Evolutionary conservation across 257 asterid species (phyloP).

Genomic region (Galeopsis tetrahit): DNA sequence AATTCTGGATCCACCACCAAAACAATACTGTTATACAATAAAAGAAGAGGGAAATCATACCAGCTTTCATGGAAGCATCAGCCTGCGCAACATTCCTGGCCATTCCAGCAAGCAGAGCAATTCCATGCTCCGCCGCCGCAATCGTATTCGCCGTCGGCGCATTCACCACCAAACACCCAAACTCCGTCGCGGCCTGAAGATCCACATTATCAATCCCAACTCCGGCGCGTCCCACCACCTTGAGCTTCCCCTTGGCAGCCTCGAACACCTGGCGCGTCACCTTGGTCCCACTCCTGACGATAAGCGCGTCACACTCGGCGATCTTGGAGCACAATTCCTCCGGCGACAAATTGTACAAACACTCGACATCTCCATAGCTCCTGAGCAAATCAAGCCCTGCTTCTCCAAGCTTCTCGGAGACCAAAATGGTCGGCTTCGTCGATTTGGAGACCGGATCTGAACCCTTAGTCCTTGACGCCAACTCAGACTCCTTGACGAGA

Average conservation of each 20-base stretch:
- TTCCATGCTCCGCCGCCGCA: conserved; percentile 96
- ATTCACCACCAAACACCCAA: conserved; percentile 88
- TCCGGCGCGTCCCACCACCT: conserved; percentile 94
- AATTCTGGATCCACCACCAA: conserved; percentile 25
- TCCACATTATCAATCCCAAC: conserved; percentile 96
- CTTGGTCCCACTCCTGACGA: conserved; percentile 91
- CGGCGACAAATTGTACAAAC: conserved; percentile 64
- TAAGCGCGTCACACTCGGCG: conserved; percentile 71
- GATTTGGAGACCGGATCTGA: conserved; percentile 36
- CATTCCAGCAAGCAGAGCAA: conserved; percentile 81
- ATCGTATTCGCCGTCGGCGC: conserved; percentile 96
- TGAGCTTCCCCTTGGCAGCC: conserved; percentile 77
- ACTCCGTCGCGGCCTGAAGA: conserved; percentile 95
- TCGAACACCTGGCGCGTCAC: conserved; percentile 90
- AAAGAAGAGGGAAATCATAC: conserved; percentile 39
- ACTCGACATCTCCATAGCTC: conserved; percentile 60
- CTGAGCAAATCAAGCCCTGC: conserved; percentile 75
- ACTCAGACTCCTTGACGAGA: conserved; percentile 41
- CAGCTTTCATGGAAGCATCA: conserved; percentile 95
- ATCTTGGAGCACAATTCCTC: conserved; percentile 77
- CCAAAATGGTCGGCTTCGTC: conserved; percentile 73
- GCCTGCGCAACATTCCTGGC: conserved; percentile 93
- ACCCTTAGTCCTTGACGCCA: conserved; percentile 41
- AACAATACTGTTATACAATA: background rate
- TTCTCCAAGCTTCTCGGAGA: conserved; percentile 94